A percentile compares a stretch with the other conserved stretches of the same genome.
Conservation (phyloP, 2,329 filamentous ascomycete genomes). For the Colletotrichum caudatum region DNA sequence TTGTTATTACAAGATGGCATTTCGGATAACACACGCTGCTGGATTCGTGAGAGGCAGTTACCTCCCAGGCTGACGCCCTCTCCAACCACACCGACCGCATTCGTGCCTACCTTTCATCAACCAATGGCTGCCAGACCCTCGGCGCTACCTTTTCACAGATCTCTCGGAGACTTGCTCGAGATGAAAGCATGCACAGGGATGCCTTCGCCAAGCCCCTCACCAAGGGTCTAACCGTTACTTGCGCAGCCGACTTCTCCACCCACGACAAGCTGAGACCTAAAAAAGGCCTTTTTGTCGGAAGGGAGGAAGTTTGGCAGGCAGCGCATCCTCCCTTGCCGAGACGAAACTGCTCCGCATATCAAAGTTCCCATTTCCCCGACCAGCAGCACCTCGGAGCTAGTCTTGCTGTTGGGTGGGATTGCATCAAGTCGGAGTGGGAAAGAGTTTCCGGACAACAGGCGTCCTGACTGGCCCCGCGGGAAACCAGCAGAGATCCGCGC, state of each 20-base stretch:
- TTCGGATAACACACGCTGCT: not conserved
- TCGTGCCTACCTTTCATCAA: not conserved
- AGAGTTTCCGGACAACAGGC: not conserved
- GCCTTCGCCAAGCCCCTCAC: conserved; percentile 15
- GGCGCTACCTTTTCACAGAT: not conserved
- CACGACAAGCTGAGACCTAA: not conserved
- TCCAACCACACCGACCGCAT: not conserved
- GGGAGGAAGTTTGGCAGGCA: not conserved
- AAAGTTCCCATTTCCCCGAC: not conserved
- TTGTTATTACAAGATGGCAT: not conserved
- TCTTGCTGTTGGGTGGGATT: not conserved
- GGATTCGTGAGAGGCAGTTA: not conserved
- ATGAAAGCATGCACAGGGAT: conserved; percentile 37
- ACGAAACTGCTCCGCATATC: not conserved
- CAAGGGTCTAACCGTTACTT: conserved; percentile 14
- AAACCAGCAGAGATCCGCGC: conserved; percentile 11
- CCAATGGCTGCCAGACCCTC: not conserved
- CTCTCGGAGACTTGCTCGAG: not conserved
- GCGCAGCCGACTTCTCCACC: not conserved
- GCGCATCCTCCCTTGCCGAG: not conserved
- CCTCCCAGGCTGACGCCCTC: no score
- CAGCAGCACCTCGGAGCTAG: not conserved
- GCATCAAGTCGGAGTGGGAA: not conserved
- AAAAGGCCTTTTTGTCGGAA: not conserved
- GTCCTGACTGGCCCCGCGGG: not conserved